Percentiles rank a stretch among this genome's conserved stretches.
phyloP scores from a whole-genome alignment of 306 rosid genomes.

The Comarum palustre region DNA sequence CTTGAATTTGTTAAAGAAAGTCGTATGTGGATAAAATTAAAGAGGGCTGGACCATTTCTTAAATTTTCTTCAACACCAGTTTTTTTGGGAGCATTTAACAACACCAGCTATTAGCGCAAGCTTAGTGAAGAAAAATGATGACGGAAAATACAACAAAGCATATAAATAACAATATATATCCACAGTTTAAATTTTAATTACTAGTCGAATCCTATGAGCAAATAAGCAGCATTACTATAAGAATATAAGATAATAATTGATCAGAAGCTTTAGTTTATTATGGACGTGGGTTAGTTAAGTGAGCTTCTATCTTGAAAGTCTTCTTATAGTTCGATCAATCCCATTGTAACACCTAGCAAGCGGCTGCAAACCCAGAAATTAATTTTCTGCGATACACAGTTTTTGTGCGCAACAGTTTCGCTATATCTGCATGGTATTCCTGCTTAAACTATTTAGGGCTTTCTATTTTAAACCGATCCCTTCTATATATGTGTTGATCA shows the following conservation, averaged over 20 bases:
- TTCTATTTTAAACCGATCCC: neutral
- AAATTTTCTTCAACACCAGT: neutral
- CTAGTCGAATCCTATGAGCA: neutral
- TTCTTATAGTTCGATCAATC: neutral
- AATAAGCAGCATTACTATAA: neutral
- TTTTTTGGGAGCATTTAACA: no score
- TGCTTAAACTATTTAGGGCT: neutral
- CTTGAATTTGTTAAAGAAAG: neutral
- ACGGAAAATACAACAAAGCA: neutral
- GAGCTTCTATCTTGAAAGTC: neutral
- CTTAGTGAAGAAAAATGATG: neutral
- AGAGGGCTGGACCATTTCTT: neutral
- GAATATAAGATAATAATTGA: neutral
- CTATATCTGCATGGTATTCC: neutral
- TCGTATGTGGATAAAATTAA: neutral
- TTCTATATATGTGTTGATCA: neutral
- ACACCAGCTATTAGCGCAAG: no score
- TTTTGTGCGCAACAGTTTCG: conserved; percentile 1
- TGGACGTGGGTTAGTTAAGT: conserved; percentile 3
- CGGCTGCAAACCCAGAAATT: neutral
- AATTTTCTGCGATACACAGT: neutral
- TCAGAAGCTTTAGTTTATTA: neutral
- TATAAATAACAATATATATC: neutral
- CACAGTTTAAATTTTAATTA: neutral
- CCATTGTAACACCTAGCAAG: neutral